Conservation (phyloP, 345 rosid species). For the Litchi chinensis region DNA sequence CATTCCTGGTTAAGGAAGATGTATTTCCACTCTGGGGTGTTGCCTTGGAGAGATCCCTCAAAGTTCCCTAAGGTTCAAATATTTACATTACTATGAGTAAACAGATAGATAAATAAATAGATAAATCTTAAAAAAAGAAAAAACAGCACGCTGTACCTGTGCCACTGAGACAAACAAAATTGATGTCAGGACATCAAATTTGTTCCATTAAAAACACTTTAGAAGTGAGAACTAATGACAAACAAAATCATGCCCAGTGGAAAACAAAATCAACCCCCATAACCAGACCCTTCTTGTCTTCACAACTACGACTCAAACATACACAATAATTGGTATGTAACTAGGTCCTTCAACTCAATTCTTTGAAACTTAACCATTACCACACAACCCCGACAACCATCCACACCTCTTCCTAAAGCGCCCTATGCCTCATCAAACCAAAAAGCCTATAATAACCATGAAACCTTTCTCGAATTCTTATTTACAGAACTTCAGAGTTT, state of each 20-base stretch:
- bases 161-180: background rate
- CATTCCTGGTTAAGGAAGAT: constrained; percentile 38
- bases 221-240: background rate
- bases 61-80: constrained; percentile 50
- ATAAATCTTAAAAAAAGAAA: background rate
- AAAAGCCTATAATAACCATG: background rate
- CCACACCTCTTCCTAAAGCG: background rate
- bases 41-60: constrained; percentile 61
- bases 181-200: background rate
- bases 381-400: background rate
- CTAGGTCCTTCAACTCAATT: background rate
- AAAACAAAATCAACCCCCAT: background rate
- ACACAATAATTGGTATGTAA: background rate
- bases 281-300: background rate
- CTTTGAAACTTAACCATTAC: background rate
- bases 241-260: background rate
- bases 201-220: background rate
- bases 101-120: background rate
- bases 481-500: no score
- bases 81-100: constrained; percentile 6
- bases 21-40: constrained; percentile 43
- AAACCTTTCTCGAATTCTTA: background rate
- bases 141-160: background rate
- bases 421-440: background rate
- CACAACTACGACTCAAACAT: background rate